These are phyloP conservation scores for Gastrodia elata DNA, from an alignment of 106 monocot species.

Conservation along the genomic window DNA sequence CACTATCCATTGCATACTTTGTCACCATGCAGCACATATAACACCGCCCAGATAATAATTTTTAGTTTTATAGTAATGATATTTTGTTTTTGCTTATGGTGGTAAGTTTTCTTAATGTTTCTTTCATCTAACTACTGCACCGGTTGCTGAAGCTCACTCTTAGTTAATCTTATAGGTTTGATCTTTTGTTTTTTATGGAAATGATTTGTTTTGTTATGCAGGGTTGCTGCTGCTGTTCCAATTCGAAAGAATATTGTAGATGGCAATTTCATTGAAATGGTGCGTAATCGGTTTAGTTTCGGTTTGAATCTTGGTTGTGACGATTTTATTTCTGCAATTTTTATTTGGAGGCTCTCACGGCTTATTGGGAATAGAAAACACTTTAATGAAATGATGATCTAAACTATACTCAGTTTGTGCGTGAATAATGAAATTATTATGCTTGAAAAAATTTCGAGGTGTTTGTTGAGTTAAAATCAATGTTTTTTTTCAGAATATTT, in stretches of 20 bases:
- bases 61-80: not conserved
- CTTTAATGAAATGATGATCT: not conserved
- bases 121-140: not conserved
- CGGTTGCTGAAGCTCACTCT: not conserved
- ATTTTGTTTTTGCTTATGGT: not conserved
- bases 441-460: not conserved
- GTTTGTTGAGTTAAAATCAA: not conserved
- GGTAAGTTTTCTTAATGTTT: slow-evolving; percentile 4
- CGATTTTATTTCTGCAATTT: not conserved
- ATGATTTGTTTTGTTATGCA: slow-evolving; percentile 4
- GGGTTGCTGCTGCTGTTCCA: not conserved
- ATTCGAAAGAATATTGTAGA: not conserved
- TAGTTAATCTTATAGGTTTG: not conserved
- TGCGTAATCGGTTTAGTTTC: not conserved
- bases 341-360: not conserved
- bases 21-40: not conserved
- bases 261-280: slow-evolving; percentile 8
- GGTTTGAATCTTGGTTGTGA: not conserved
- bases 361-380: not conserved
- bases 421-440: not conserved
- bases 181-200: not conserved
- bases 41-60: not conserved
- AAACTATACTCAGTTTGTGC: not conserved
- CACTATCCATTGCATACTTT: not conserved
- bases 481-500: not conserved